Evolutionary conservation across 75 land plant species (phyloP).

Genomic region (Pinus taeda): DNA sequence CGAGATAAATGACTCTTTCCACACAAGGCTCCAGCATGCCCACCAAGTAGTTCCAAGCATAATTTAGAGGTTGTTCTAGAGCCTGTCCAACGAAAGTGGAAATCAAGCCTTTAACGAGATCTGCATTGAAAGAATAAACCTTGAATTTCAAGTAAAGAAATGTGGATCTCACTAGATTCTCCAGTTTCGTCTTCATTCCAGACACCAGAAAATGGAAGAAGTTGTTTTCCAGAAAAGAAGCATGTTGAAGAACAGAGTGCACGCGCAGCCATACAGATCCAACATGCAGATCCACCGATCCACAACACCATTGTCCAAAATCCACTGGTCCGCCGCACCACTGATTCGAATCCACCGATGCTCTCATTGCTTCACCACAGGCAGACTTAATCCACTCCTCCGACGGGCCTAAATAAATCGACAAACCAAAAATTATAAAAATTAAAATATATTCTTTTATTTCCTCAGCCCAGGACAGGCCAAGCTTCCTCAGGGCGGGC

Average conservation of each 20-base stretch:
- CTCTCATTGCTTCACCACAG: too few species aligned
- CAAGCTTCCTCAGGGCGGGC: too few species aligned
- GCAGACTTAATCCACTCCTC: too few species aligned
- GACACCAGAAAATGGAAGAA: constrained; percentile 49
- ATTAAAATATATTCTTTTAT: too few species aligned
- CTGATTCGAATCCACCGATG: too few species aligned
- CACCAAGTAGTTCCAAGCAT: constrained; percentile 45
- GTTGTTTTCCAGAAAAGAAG: constrained; percentile 43
- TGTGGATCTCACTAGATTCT: constrained; percentile 28
- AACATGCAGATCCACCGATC: too few species aligned
- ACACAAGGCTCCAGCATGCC: constrained; percentile 41
- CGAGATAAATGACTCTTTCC: constrained; percentile 51
- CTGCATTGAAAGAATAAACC: constrained; percentile 38
- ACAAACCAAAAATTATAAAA: too few species aligned
- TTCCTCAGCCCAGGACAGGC: too few species aligned
- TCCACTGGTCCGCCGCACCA: too few species aligned
- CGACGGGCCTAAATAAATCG: too few species aligned
- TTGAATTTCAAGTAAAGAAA: constrained; percentile 46
- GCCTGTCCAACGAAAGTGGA: constrained; percentile 37
- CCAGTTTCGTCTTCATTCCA: constrained; percentile 18
- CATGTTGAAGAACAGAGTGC: constrained; percentile 44
- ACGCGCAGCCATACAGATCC: constrained; percentile 27
- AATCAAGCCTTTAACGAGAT: constrained; percentile 29
- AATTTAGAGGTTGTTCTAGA: constrained; percentile 55
- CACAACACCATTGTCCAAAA: too few species aligned